Conservation (phyloP, 106 monocot species). For the Agapanthus africanus region DNA sequence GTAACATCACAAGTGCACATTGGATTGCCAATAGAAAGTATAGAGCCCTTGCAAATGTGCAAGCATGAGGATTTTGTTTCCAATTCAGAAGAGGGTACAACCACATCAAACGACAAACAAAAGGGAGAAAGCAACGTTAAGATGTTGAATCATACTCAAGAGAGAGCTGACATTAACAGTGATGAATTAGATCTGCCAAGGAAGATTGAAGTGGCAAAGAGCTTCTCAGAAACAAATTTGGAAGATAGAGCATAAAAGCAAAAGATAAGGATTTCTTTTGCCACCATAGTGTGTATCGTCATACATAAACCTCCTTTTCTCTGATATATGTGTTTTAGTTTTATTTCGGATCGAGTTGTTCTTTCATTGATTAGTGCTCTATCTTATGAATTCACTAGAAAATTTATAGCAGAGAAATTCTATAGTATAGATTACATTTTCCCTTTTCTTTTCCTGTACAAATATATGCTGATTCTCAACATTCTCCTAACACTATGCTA, state of each 20-base stretch:
- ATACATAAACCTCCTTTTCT: background rate
- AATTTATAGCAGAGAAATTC: slow-evolving; percentile 5
- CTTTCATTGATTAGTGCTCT: background rate
- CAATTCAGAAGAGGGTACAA: background rate
- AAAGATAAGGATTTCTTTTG: background rate
- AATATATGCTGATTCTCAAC: slow-evolving; percentile 8
- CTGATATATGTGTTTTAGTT: background rate
- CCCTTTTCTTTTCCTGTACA: slow-evolving; percentile 17
- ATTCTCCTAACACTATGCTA: slow-evolving; percentile 20
- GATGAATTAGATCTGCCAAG: background rate
- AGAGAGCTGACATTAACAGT: background rate
- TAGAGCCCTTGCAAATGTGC: background rate
- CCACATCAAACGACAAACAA: background rate
- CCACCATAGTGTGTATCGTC: background rate
- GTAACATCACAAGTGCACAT: background rate
- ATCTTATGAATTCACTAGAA: background rate
- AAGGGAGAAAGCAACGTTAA: background rate
- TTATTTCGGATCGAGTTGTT: background rate
- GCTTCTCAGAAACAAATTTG: slow-evolving; percentile 3
- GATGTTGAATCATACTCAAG: background rate
- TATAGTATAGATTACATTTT: background rate
- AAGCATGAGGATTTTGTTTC: background rate
- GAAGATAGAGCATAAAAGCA: slow-evolving; percentile 9
- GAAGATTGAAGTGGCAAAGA: slow-evolving; percentile 3
- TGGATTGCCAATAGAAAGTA: background rate